Conservation (phyloP, 164 flowering plant species). For the Vitis amurensis region DNA sequence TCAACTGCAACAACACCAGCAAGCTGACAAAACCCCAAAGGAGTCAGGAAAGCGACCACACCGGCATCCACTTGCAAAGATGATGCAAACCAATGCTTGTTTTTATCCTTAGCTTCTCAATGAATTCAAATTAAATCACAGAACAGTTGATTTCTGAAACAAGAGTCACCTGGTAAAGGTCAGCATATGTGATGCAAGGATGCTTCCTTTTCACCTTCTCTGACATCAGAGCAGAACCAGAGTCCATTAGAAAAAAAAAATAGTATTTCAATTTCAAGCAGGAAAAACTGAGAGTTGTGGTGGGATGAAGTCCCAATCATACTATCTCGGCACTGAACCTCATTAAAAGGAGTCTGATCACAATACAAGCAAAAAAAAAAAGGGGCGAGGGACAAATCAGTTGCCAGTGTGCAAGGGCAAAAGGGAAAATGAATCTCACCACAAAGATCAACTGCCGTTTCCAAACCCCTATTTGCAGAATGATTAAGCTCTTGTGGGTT, state of each 20-base stretch:
- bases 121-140: not conserved
- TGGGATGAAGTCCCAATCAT: not conserved
- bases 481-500: slow-evolving; percentile 57
- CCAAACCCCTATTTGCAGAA: slow-evolving; percentile 66
- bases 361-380: not conserved
- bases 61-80: too few species aligned
- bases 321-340: not conserved
- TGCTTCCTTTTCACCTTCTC: slow-evolving; percentile 54
- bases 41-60: not conserved
- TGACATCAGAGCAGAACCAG: slow-evolving; percentile 19
- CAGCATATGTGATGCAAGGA: slow-evolving; percentile 57
- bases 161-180: slow-evolving; percentile 57
- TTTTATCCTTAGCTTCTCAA: too few species aligned
- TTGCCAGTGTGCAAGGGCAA: too few species aligned
- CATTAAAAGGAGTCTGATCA: not conserved
- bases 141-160: not conserved
- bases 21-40: slow-evolving; percentile 23
- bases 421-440: slow-evolving; percentile 34
- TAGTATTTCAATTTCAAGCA: not conserved
- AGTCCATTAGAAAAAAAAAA: slow-evolving; percentile 2
- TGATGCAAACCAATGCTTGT: too few species aligned
- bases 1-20: slow-evolving; percentile 51
- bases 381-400: not conserved
- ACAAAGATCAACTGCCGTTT: slow-evolving; percentile 63
- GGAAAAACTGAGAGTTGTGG: too few species aligned